A percentile compares a stretch with the other conserved stretches of the same genome.
phyloP scores from a whole-genome alignment of 208 protist genomes.

The Phytomonas sp. region DNA sequence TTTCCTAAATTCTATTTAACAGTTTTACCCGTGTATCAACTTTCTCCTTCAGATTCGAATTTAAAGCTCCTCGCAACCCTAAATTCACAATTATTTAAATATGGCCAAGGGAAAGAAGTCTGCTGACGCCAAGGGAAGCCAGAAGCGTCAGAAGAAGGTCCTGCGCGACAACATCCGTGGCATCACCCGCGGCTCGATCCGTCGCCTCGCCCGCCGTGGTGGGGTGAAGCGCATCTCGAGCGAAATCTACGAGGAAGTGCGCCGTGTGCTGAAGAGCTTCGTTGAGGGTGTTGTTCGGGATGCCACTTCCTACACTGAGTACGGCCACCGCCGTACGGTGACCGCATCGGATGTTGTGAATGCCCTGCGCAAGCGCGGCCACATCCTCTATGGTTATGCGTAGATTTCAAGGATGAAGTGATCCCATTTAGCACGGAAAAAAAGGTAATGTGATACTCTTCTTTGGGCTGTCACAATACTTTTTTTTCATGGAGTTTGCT shows the following conservation, averaged over 20 bases:
- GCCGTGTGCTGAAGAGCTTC: conserved; percentile 75
- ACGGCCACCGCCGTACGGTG: conserved; percentile 76
- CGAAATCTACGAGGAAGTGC: conserved; percentile 62
- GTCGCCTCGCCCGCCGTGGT: conserved; percentile 87
- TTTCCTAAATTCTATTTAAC: too few species aligned
- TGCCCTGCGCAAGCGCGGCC: conserved; percentile 80
- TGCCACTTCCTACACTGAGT: conserved; percentile 80
- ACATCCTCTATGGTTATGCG: conserved; percentile 87
- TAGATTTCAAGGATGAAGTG: conserved; percentile 8
- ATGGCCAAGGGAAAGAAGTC: conserved; percentile 79
- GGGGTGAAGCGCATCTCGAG: conserved; percentile 88
- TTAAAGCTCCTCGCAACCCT: too few species aligned
- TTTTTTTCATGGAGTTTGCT: conserved; percentile 7
- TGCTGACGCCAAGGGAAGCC: conserved; percentile 54
- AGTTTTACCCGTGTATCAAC: too few species aligned
- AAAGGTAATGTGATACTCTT: background rate
- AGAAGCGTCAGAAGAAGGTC: conserved; percentile 83
- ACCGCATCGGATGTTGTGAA: conserved; percentile 83
- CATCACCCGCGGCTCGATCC: conserved; percentile 81
- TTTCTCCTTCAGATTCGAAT: too few species aligned
- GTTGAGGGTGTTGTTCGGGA: conserved; percentile 77
- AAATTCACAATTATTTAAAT: background rate
- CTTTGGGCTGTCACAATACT: background rate
- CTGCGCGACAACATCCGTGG: conserved; percentile 81
- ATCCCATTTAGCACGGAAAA: too few species aligned